Conservation (phyloP, 192 early-diverging fungal genomes). For the Chytriomyces hyalinus region DNA sequence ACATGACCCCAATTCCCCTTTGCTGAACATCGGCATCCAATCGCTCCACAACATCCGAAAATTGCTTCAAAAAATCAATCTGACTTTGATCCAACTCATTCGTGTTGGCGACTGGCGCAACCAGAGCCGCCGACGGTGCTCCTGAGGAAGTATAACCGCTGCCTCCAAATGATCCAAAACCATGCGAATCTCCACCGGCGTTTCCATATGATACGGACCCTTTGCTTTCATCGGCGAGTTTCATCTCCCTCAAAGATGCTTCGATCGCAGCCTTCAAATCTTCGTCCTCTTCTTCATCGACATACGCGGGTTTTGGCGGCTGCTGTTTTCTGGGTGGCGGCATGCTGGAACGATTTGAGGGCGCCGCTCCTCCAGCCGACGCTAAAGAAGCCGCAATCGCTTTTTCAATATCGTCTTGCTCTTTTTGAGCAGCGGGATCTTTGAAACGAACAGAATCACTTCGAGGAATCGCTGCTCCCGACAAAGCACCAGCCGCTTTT, state of each 20-base stretch:
- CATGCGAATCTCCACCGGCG: constrained; percentile 6
- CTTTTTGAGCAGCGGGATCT: constrained; percentile 40
- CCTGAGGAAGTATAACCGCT: constrained; percentile 14
- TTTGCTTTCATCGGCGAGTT: constrained; percentile 48
- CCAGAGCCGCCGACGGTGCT: constrained; percentile 1
- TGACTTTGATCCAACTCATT: constrained; percentile 78
- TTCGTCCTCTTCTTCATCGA: constrained; percentile 73
- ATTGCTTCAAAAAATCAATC: constrained; percentile 88
- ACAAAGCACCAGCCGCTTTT: constrained; percentile 38
- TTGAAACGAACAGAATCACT: not conserved
- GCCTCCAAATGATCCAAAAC: constrained; percentile 31
- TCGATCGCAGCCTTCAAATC: constrained; percentile 94
- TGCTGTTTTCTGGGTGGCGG: constrained; percentile 14
- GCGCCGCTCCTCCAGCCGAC: constrained; percentile 8
- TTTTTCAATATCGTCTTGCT: constrained; percentile 51
- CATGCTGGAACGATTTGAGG: constrained; percentile 1
- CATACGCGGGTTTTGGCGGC: constrained; percentile 21
- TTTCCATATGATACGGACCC: constrained; percentile 6
- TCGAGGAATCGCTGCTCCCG: constrained; percentile 6
- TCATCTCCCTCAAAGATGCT: constrained; percentile 80
- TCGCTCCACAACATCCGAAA: constrained; percentile 82
- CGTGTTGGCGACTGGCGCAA: constrained; percentile 33
- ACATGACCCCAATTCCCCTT: constrained; percentile 76
- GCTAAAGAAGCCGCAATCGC: constrained; percentile 50
- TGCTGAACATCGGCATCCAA: constrained; percentile 66